Conservation (phyloP, 805 yeast species). For the Kluyveromyces starmeri region DNA sequence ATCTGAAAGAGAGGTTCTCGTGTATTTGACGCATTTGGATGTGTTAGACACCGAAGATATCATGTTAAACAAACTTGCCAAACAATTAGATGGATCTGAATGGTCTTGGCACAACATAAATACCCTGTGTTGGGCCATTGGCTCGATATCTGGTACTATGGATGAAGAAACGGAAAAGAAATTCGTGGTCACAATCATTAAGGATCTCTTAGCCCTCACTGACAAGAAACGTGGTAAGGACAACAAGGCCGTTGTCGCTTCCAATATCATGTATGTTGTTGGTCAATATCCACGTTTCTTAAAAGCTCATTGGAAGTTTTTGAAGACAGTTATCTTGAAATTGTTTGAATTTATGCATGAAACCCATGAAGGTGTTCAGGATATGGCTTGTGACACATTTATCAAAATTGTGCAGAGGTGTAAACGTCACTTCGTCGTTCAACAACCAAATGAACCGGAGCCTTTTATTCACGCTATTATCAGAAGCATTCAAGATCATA, state of each 20-base stretch:
- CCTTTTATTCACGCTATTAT: slow-evolving; percentile 91
- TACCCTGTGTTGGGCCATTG: slow-evolving; percentile 98
- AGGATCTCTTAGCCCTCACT: slow-evolving; percentile 82
- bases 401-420: slow-evolving; percentile 93
- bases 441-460: slow-evolving; percentile 74
- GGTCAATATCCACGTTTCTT: slow-evolving; percentile 98
- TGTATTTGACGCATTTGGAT: slow-evolving; percentile 89
- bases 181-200: slow-evolving; percentile 86
- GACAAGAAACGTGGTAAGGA: slow-evolving; percentile 96
- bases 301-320: slow-evolving; percentile 96
- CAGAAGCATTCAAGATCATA: slow-evolving; percentile 69
- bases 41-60: slow-evolving; percentile 89
- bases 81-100: slow-evolving; percentile 91
- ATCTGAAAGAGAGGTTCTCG: slow-evolving; percentile 91
- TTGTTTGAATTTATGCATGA: slow-evolving; percentile 98
- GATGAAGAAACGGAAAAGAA: slow-evolving; percentile 95
- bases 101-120: slow-evolving; percentile 99
- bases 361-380: slow-evolving; percentile 99
- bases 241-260: slow-evolving; percentile 97
- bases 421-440: slow-evolving; percentile 87
- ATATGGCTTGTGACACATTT: slow-evolving; percentile 99
- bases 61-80: slow-evolving; percentile 84
- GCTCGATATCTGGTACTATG: slow-evolving; percentile 98
- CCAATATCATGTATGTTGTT: slow-evolving; percentile 98
- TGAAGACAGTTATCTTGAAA: slow-evolving; percentile 91